Evolutionary conservation across 1,139 yeast genomes (phyloP).

Genomic region (Saccharomyces uvarum): DNA sequence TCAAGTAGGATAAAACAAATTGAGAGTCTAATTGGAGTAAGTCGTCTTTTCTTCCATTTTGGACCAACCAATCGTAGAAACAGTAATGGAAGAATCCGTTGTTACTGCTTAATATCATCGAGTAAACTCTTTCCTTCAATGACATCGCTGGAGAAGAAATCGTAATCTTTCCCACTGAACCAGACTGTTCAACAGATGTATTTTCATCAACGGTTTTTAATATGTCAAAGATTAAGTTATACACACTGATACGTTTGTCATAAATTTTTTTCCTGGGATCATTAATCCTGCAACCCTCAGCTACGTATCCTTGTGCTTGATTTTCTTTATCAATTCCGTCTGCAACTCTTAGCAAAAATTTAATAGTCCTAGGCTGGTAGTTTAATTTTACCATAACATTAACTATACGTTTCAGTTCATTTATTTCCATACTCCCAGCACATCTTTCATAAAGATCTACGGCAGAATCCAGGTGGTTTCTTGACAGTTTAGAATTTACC

Average conservation of each 20-base stretch:
- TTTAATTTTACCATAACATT: conserved; percentile 70
- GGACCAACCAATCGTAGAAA: conserved; percentile 86
- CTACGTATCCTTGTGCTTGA: conserved; percentile 45
- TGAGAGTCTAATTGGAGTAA: conserved; percentile 76
- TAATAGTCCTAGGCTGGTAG: conserved; percentile 79
- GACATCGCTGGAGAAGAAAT: conserved; percentile 35
- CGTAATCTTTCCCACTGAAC: background rate
- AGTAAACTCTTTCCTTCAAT: conserved; percentile 65
- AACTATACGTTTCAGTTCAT: conserved; percentile 73
- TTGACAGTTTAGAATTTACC: conserved; percentile 61
- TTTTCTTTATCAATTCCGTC: conserved; percentile 56
- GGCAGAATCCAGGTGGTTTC: conserved; percentile 66
- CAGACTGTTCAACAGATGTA: conserved; percentile 31
- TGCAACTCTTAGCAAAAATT: conserved; percentile 72
- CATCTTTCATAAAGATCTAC: conserved; percentile 73
- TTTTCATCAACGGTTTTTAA: conserved; percentile 63
- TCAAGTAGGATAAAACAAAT: conserved; percentile 67
- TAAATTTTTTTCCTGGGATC: conserved; percentile 43
- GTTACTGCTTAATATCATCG: conserved; percentile 62
- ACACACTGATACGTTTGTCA: conserved; percentile 50
- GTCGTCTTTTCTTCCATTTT: conserved; percentile 68
- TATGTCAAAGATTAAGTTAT: conserved; percentile 65
- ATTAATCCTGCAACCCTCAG: conserved; percentile 42
- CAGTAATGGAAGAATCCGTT: conserved; percentile 88
- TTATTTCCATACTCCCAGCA: conserved; percentile 67